A percentile compares a stretch with the other conserved stretches of the same genome.
phyloP scores from a whole-genome alignment of 208 protist species.

The Entamoeba nuttalli region DNA sequence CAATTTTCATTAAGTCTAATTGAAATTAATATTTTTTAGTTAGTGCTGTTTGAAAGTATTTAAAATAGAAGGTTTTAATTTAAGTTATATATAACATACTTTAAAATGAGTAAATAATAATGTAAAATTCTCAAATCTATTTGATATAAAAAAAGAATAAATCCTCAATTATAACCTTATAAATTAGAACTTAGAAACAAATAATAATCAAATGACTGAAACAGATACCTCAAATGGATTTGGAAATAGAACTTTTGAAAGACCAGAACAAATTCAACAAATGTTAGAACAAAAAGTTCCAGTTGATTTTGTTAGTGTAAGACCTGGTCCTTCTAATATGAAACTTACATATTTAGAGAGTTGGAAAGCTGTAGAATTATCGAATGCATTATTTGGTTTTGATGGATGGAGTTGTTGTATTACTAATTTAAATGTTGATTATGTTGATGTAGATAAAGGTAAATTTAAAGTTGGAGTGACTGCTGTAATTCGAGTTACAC shows the following conservation, averaged over 20 bases:
- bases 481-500: slow-evolving; percentile 14
- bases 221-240: too few relatives aligned
- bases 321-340: slow-evolving; percentile 8
- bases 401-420: slow-evolving; percentile 16
- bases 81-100: too few relatives aligned
- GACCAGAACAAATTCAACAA: not conserved
- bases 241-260: not conserved
- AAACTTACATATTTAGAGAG: slow-evolving; percentile 19
- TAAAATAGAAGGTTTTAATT: too few relatives aligned
- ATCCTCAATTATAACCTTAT: too few relatives aligned
- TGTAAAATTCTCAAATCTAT: too few relatives aligned
- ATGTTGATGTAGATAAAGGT: slow-evolving; percentile 2
- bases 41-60: too few relatives aligned
- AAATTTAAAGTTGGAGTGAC: not conserved
- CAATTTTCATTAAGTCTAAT: not conserved
- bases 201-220: too few relatives aligned
- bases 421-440: slow-evolving; percentile 4
- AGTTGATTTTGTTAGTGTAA: not conserved
- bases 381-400: slow-evolving; percentile 19
- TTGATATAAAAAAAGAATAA: too few relatives aligned
- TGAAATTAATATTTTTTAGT: too few relatives aligned
- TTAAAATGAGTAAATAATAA: too few relatives aligned
- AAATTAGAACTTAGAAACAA: too few relatives aligned
- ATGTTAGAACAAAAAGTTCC: not conserved
- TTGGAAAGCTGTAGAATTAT: not conserved